A percentile compares a stretch with the other conserved stretches of the same genome.
Conservation (phyloP, 2,329 filamentous ascomycete species). For the Fusarium lateritium region DNA sequence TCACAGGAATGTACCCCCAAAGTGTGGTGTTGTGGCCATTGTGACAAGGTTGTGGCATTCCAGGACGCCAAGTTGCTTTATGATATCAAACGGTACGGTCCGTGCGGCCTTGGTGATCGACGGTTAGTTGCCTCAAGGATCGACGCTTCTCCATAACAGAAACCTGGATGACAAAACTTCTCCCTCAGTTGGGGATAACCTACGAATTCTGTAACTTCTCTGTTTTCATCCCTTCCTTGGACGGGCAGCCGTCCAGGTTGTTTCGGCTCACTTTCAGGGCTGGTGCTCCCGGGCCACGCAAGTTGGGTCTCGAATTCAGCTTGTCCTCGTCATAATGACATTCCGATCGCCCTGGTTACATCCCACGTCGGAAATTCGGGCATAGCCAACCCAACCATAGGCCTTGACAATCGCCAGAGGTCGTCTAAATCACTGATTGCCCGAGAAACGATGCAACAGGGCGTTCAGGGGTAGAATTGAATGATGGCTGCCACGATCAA, state of each 20-base stretch:
- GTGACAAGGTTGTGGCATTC: conserved; percentile 34
- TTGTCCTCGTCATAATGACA: conserved; percentile 41
- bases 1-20: conserved; percentile 35
- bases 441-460: neutral
- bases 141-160: conserved; percentile 24
- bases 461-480: conserved; percentile 17
- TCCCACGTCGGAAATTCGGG: conserved; percentile 16
- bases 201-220: conserved; percentile 9
- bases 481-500: conserved; percentile 6
- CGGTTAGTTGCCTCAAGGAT: conserved; percentile 37
- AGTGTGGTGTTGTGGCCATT: conserved; percentile 33
- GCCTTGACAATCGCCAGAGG: conserved; percentile 6
- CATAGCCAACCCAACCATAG: conserved; percentile 19
- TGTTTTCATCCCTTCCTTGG: conserved; percentile 10
- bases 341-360: conserved; percentile 29
- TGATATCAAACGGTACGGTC: conserved; percentile 41
- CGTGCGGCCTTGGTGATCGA: conserved; percentile 40
- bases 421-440: conserved; percentile 1
- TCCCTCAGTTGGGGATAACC: conserved; percentile 2
- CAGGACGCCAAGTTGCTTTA: conserved; percentile 19
- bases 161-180: conserved; percentile 21
- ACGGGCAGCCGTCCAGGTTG: conserved; percentile 6
- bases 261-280: conserved; percentile 16
- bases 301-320: conserved; percentile 11
- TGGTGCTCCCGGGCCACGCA: neutral